Evolutionary conservation across 805 yeast species (phyloP).

Genomic region (Cyberlindnera americana): DNA sequence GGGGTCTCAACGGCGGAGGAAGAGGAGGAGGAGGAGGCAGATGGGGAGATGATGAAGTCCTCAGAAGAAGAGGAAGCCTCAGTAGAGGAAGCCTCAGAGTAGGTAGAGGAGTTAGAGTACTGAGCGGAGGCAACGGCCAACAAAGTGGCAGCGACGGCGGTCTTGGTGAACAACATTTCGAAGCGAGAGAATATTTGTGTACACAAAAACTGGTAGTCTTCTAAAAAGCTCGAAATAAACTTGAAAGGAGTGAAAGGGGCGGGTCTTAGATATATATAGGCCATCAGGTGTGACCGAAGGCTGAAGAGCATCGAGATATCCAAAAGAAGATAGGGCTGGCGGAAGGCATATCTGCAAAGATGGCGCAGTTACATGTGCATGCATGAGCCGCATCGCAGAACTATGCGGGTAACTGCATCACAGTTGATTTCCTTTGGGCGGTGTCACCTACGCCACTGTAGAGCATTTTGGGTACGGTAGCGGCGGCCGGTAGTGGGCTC

Average conservation of each 20-base stretch:
- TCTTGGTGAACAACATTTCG: slow-evolving; percentile 16
- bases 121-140: slow-evolving; percentile 19
- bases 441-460: too few relatives aligned
- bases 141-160: slow-evolving; percentile 14
- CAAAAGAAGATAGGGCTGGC: background rate
- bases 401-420: too few relatives aligned
- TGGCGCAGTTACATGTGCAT: too few relatives aligned
- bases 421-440: too few relatives aligned
- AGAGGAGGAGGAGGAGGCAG: slow-evolving; percentile 20
- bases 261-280: slow-evolving; percentile 1
- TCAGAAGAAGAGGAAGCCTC: slow-evolving; percentile 17
- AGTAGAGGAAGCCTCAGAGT: slow-evolving; percentile 13
- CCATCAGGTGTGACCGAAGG: background rate
- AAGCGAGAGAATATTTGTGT: slow-evolving; percentile 12
- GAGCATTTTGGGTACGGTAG: too few relatives aligned
- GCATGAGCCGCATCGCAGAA: too few relatives aligned
- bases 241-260: background rate
- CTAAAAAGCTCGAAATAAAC: background rate
- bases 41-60: slow-evolving; percentile 20
- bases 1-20: slow-evolving; percentile 18
- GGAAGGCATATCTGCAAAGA: background rate
- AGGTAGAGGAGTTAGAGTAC: slow-evolving; percentile 18
- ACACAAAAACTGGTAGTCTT: slow-evolving; percentile 1
- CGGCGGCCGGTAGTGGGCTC: too few relatives aligned
- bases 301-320: background rate